These are phyloP conservation scores for Knoxdaviesia proteae DNA, from an alignment of 2,329 filamentous ascomycete genomes.

Conservation along the genomic window DNA sequence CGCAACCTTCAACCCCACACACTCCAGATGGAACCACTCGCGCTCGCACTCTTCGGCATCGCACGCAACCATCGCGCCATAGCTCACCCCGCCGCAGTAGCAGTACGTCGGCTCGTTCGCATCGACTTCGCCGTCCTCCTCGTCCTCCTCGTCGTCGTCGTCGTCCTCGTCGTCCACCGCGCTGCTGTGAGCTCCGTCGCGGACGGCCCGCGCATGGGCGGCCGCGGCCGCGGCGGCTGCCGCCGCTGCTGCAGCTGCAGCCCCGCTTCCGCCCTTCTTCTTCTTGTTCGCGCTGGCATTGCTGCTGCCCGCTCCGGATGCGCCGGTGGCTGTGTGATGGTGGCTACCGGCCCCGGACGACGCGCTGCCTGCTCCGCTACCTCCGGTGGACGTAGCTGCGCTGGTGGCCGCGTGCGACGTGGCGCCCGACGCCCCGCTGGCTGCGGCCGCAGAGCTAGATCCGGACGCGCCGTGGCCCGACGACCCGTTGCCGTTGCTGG, in stretches of 20 bases:
- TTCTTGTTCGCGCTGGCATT: constrained; percentile 1
- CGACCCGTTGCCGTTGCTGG: constrained; percentile 3
- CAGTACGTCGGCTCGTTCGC: constrained; percentile 57
- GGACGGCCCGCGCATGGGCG: too few species aligned
- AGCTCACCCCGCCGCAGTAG: constrained; percentile 62
- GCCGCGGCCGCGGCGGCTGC: too few species aligned
- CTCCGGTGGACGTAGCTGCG: too few species aligned
- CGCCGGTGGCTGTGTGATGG: background rate
- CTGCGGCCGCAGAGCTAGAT: too few species aligned
- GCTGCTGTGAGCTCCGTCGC: background rate
- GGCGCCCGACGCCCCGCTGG: too few species aligned
- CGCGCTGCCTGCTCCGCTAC: too few species aligned
- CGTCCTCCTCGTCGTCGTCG: constrained; percentile 15
- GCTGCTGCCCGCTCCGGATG: background rate
- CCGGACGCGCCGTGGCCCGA: background rate
- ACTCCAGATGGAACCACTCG: constrained; percentile 72
- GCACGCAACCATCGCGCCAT: constrained; percentile 70
- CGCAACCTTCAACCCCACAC: constrained; percentile 58
- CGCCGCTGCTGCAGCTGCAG: background rate
- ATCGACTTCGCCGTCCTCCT: constrained; percentile 38
- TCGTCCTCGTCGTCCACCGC: constrained; percentile 7
- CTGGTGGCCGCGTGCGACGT: too few species aligned
- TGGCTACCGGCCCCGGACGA: background rate
- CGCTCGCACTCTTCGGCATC: constrained; percentile 51
- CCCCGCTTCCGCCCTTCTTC: constrained; percentile 3